These are phyloP conservation scores for Dichotomocladium elegans DNA, from an alignment of 371 early-diverging fungal genomes.

Conservation along the genomic window DNA sequence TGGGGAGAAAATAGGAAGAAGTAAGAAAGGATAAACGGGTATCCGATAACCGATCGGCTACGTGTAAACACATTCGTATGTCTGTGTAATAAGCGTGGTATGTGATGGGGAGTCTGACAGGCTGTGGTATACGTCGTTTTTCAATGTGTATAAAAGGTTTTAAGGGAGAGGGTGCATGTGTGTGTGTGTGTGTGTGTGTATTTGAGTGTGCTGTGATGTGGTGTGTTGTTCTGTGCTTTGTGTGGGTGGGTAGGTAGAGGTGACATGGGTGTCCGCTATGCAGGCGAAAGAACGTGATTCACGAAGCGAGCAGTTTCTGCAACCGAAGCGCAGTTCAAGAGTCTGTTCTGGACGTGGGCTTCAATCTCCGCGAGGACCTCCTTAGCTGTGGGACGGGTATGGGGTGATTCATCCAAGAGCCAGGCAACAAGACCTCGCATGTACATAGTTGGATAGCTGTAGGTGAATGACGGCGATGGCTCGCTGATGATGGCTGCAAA, in stretches of 20 bases:
- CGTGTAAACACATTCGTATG: neutral
- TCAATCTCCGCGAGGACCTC: slow-evolving; percentile 43
- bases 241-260: neutral
- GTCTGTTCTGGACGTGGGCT: slow-evolving; percentile 36
- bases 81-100: neutral
- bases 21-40: neutral
- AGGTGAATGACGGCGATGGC: slow-evolving; percentile 47
- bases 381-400: slow-evolving; percentile 36
- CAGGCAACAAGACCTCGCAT: slow-evolving; percentile 52
- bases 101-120: neutral
- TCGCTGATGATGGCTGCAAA: slow-evolving; percentile 39
- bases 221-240: neutral
- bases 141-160: neutral
- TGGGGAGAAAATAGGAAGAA: neutral
- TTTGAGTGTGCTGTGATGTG: neutral
- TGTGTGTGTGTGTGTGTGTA: neutral
- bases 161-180: neutral
- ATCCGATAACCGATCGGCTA: neutral
- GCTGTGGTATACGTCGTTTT: neutral
- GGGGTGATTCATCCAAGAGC: slow-evolving; percentile 41
- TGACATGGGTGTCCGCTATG: neutral
- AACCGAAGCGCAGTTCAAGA: slow-evolving; percentile 35
- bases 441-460: slow-evolving; percentile 49
- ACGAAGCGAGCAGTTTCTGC: slow-evolving; percentile 36
- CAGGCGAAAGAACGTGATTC: slow-evolving; percentile 35